phyloP scores from a whole-genome alignment of 1,284 basidiomycete genomes.

The Phlebopus sp. region DNA sequence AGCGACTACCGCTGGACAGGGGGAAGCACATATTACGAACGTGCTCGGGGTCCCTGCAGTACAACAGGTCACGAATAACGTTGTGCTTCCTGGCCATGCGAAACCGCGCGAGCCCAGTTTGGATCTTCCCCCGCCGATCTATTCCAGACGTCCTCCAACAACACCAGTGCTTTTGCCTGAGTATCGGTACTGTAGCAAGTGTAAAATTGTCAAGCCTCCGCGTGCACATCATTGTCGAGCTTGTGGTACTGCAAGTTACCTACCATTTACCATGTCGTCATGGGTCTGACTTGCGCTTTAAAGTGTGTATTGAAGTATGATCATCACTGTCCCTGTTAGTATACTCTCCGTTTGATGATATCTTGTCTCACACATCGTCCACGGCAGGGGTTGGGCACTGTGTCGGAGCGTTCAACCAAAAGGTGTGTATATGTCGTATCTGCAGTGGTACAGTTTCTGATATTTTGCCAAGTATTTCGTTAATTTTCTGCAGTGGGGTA shows the following conservation, averaged over 20 bases:
- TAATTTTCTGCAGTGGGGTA: slow-evolving; percentile 56
- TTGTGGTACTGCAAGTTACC: slow-evolving; percentile 48
- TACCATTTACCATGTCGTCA: background rate
- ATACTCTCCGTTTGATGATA: background rate
- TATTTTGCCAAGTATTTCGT: slow-evolving; percentile 46
- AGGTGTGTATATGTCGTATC: slow-evolving; percentile 30
- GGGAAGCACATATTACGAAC: slow-evolving; percentile 19
- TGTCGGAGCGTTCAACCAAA: slow-evolving; percentile 66
- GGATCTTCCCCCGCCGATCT: slow-evolving; percentile 7
- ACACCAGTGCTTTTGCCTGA: slow-evolving; percentile 45
- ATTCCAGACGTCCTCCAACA: slow-evolving; percentile 32
- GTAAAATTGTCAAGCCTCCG: slow-evolving; percentile 53
- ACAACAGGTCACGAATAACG: slow-evolving; percentile 4
- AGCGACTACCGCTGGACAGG: slow-evolving; percentile 12
- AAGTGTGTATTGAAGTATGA: slow-evolving; percentile 61
- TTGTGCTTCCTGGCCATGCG: slow-evolving; percentile 10
- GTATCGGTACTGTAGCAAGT: slow-evolving; percentile 48
- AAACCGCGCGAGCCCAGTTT: slow-evolving; percentile 5
- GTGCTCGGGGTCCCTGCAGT: slow-evolving; percentile 10
- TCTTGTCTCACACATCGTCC: slow-evolving; percentile 8
- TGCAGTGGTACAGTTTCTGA: background rate
- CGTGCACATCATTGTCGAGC: slow-evolving; percentile 62
- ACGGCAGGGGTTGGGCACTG: slow-evolving; percentile 62
- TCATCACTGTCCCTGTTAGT: slow-evolving; percentile 56
- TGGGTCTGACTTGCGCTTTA: slow-evolving; percentile 8